Base-by-base conservation (phyloP, 148 eudicot genomes). In the Suaeda aralocaspica region DNA sequence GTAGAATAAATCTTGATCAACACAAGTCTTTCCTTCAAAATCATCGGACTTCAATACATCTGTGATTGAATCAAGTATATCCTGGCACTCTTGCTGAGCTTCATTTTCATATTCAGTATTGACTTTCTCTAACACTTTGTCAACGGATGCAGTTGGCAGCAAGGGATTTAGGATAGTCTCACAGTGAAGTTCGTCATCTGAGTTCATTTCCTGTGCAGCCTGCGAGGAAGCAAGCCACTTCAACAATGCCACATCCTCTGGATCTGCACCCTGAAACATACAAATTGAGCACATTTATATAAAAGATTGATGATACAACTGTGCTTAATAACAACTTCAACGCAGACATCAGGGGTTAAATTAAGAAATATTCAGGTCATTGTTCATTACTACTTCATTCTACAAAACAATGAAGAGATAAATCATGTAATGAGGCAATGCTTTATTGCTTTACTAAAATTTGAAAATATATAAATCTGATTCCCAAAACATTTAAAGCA, bases 191-290 rank as follows among this genome's bases (percentile, higher is more conserved):
- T 95, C 97, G 55, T 89, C 99, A 76, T 91, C 99, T 10, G 99
- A 91, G 75, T 89, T 85, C 77, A 92, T 80, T 74, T 95, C 94
- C 76, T 86, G 94, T 19, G 80, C 89, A 71, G 96, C 96, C 80
- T 89, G 97, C 76, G 99, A 89, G 70, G 97, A 95, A 60, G 97
- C 99, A 72, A 95, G 87, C 99, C 99, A 95, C 64, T 92, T 86
- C 22, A 91, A 74, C 52, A 95, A 90, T 44, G 92, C 82, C 73
- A 86, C 71, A 29, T 84, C 94, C 69, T 95, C 97, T 69, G 80
- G 74, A 70, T 89, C 92, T 63, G 78, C 82, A 65, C 75, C 78
- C 98, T 92, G 66, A 31, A 66, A 30, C 26, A 33, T 29, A 69
- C 25, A 72, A 21, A 67, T 44, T n/a, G 49, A 52, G 36, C 5